Percentiles rank a stretch among this genome's conserved stretches.
These are phyloP conservation scores for Fraxinus dipetala DNA, from an alignment of 305 asterid genomes.

Conservation along the genomic window DNA sequence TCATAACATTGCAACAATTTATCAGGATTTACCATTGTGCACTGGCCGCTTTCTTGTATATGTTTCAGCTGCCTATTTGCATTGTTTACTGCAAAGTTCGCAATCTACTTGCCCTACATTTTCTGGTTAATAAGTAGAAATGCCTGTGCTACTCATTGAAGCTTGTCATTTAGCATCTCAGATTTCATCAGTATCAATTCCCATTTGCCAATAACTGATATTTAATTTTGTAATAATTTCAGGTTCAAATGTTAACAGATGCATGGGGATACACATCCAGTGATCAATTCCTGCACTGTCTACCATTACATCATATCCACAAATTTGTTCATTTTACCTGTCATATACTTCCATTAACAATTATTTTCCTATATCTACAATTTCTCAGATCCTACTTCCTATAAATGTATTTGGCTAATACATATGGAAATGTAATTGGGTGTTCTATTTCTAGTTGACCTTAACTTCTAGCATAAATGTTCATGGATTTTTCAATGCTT, in stretches of 20 bases:
- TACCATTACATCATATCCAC: conserved; percentile 98
- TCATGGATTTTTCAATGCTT: conserved; percentile 83
- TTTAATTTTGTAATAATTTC: conserved; percentile 30
- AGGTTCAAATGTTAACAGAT: conserved; percentile 86
- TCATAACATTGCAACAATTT: neutral
- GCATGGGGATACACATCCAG: conserved; percentile 81
- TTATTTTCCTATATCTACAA: neutral
- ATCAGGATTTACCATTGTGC: neutral
- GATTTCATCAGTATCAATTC: neutral
- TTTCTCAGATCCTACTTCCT: neutral
- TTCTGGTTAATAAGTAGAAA: neutral
- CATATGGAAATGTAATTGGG: neutral
- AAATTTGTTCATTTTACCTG: conserved; percentile 14
- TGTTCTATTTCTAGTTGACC: conserved; percentile 26
- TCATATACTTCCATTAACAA: conserved; percentile 5
- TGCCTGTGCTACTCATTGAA: neutral
- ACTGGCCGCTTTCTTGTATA: neutral
- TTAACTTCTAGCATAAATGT: conserved; percentile 74
- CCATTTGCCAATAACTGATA: neutral
- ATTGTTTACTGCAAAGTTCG: neutral
- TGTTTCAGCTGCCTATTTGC: neutral
- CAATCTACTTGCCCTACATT: neutral
- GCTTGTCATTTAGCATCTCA: neutral
- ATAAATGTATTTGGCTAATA: neutral
- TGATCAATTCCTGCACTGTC: conserved; percentile 84